Percentiles rank a stretch among this genome's conserved stretches.
Evolutionary conservation across 345 rosid genomes (phyloP).

Genomic region (Citrus unshiu): DNA sequence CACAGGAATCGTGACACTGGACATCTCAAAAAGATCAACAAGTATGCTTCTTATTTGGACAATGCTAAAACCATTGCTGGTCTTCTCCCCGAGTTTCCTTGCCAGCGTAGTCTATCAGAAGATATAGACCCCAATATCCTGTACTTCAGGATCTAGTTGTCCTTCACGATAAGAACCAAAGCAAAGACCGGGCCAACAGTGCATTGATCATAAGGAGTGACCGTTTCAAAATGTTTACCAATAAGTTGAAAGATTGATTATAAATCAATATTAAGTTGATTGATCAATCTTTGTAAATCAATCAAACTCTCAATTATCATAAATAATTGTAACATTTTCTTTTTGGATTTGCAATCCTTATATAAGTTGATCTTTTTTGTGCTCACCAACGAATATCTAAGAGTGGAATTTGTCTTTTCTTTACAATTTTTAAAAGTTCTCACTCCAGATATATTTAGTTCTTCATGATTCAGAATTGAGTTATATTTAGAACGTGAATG

Average conservation of each 20-base stretch:
- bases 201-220: too few species aligned
- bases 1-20: not conserved
- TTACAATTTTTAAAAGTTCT: too few species aligned
- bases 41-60: constrained; percentile 22
- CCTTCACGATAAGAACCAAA: not conserved
- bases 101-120: not conserved
- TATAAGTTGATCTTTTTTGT: too few species aligned
- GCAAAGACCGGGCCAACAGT: too few species aligned
- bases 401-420: too few species aligned
- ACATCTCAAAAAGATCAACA: not conserved
- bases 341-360: too few species aligned
- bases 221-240: too few species aligned
- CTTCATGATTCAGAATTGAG: not conserved
- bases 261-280: not conserved
- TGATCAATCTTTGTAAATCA: not conserved
- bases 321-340: not conserved
- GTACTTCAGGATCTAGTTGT: constrained; percentile 28
- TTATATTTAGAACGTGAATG: too few species aligned
- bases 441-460: too few species aligned
- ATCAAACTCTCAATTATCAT: not conserved
- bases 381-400: too few species aligned
- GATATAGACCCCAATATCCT: constrained; percentile 23
- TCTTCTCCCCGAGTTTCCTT: constrained; percentile 38
- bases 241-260: too few species aligned
- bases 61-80: constrained; percentile 27